A percentile compares a stretch with the other conserved stretches of the same genome.
Evolutionary conservation across 83 land plant genomes (phyloP).

Genomic region (Isoetes engelmannii): DNA sequence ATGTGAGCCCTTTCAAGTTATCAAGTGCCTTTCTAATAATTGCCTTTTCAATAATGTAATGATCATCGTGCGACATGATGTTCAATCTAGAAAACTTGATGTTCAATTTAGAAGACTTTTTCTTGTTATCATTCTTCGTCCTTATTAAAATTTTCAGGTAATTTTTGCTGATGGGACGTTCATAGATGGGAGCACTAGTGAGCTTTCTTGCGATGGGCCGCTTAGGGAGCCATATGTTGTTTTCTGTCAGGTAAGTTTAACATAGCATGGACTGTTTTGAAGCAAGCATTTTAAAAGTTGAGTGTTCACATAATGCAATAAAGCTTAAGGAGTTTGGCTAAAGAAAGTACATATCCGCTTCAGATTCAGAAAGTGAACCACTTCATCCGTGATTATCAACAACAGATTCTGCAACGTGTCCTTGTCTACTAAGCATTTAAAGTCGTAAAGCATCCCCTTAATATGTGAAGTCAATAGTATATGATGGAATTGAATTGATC

Average conservation of each 20-base stretch:
- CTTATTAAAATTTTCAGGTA: conserved; percentile 41
- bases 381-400: neutral
- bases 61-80: neutral
- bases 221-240: conserved; percentile 73
- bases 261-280: neutral
- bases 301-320: neutral
- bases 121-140: too few species aligned
- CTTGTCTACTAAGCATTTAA: too few species aligned
- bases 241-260: conserved; percentile 68
- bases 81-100: too few species aligned
- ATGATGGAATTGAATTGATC: too few species aligned
- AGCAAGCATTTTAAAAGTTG: neutral
- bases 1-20: too few species aligned
- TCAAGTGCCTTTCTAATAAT: too few species aligned
- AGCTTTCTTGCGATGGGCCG: conserved; percentile 96
- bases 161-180: conserved; percentile 95
- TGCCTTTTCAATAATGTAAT: too few species aligned
- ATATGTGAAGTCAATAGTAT: too few species aligned
- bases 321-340: neutral
- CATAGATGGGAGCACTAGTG: conserved; percentile 96
- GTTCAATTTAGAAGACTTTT: too few species aligned
- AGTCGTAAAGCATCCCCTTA: too few species aligned
- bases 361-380: neutral
- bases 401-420: too few species aligned
- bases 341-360: neutral